Base-by-base conservation (phyloP, 768 basidiomycete genomes). In the Lactifluus volemus region DNA sequence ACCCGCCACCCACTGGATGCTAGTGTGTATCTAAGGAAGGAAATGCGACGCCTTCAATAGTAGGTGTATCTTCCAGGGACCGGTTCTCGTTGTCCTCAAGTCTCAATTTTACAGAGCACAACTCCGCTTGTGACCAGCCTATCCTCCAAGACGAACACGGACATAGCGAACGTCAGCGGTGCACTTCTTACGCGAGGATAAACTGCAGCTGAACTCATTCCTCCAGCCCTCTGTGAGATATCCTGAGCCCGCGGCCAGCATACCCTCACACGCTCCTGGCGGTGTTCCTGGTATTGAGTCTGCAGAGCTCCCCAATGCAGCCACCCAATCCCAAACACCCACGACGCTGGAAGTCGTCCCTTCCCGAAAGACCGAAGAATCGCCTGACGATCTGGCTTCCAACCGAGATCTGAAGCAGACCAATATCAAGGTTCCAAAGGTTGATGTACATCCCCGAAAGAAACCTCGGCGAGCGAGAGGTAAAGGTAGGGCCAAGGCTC, bases 161-260 rank as follows among this genome's bases (percentile, higher is more conserved):
- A 53, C 21, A 55, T 50, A 50, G 59, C 61, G 25, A 39, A 59
- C 38, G 64, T 65, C 49, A 55, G 64, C 19, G 10, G 34, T 53
- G 15, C 39, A 30, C 12, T 21, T 44, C 39, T 53, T 47, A 4
- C 2, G 30, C 29, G 10, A 8, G 11, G 5, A 38, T 21, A 47
- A 41, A 32, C 15, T 14, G 14, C 12, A n/a, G 41, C 44, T 56
- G 47, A 64, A 19, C 25, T 11, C 30, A 8, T 12, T 44, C 17
- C n/a, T 32, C 25, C 47, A 65, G 64, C 47, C 42, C 11, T 38
- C 54, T 7, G 44, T 41, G n/a, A 54, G 57, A 12, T 30, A 39
- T 17, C 39, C 45, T 12, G 54, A 53, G 30, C 25, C 39, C 15
- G 32, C 39, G 0, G 42, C 49, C 30, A 19, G 17, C 42, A 44